Evolutionary conservation across 2,329 filamentous ascomycete genomes (phyloP).

Genomic region (Achaetomium macrosporum): DNA sequence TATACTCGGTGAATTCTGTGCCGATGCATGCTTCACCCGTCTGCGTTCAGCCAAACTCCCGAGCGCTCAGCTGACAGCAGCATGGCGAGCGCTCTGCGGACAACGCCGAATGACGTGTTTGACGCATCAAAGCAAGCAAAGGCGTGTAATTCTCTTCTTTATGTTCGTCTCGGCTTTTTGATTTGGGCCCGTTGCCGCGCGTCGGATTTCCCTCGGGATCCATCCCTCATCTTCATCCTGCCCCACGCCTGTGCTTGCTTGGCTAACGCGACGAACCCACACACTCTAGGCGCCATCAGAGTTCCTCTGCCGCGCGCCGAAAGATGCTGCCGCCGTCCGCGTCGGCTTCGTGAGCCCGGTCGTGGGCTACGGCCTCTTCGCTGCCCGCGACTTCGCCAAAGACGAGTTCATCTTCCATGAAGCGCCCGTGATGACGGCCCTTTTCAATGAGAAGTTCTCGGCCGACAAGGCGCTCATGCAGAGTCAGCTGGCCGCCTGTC

Average conservation of each 20-base stretch:
- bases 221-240: neutral
- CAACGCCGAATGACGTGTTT: constrained; percentile 6
- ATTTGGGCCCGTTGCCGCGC: no score
- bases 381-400: constrained; percentile 21
- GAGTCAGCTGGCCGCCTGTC: constrained; percentile 12
- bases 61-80: constrained; percentile 15
- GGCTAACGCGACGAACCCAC: neutral
- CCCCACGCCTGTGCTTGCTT: neutral
- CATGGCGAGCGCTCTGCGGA: constrained; percentile 12
- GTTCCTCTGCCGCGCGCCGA: constrained; percentile 10
- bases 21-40: constrained; percentile 5
- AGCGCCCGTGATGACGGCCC: constrained; percentile 21
- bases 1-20: neutral
- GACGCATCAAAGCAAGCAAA: constrained; percentile 19
- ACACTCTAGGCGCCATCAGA: constrained; percentile 12
- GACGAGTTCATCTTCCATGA: constrained; percentile 28
- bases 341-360: constrained; percentile 18
- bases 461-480: constrained; percentile 10
- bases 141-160: constrained; percentile 6
- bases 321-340: constrained; percentile 13
- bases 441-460: constrained; percentile 21
- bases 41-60: neutral
- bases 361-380: constrained; percentile 30
- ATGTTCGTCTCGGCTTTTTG: neutral
- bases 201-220: neutral